Conservation (phyloP, 768 basidiomycete species). For the Tulasnella calospora region DNA sequence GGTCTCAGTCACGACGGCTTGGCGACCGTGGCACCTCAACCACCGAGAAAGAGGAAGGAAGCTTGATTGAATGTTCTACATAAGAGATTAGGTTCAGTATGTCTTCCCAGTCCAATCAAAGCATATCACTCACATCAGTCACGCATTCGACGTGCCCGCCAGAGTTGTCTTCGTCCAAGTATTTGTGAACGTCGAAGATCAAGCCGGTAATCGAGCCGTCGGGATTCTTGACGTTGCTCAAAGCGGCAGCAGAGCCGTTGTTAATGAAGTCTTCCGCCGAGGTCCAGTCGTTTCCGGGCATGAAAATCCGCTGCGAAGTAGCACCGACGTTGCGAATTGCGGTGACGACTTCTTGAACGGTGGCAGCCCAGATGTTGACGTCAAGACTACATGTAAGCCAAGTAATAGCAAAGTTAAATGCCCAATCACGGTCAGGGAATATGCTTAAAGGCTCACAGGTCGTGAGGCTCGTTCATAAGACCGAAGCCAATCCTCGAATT, state of each 20-base stretch:
- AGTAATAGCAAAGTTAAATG: constrained; percentile 31
- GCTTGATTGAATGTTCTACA: not conserved
- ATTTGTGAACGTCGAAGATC: constrained; percentile 60
- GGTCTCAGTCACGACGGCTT: constrained; percentile 23
- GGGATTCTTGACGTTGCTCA: constrained; percentile 44
- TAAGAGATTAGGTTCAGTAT: not conserved
- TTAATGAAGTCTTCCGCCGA: constrained; percentile 41
- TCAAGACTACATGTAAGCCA: constrained; percentile 33
- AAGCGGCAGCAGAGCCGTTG: constrained; percentile 48
- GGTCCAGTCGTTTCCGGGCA: constrained; percentile 57
- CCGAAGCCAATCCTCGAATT: constrained; percentile 38
- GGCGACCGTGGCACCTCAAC: constrained; percentile 17
- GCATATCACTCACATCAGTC: constrained; percentile 32
- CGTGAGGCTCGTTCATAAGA: constrained; percentile 61
- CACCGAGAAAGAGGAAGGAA: constrained; percentile 14
- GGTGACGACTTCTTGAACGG: constrained; percentile 55
- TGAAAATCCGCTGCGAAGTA: constrained; percentile 50
- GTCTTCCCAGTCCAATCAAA: not conserved
- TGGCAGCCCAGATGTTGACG: constrained; percentile 46
- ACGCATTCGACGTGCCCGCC: constrained; percentile 45
- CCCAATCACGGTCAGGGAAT: no score
- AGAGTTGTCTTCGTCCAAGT: constrained; percentile 45
- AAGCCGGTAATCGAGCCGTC: constrained; percentile 44
- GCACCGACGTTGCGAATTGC: constrained; percentile 58
- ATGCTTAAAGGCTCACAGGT: constrained; percentile 36